Conservation (phyloP, 306 rosid genomes). For the Hippophae rhamnoides region DNA sequence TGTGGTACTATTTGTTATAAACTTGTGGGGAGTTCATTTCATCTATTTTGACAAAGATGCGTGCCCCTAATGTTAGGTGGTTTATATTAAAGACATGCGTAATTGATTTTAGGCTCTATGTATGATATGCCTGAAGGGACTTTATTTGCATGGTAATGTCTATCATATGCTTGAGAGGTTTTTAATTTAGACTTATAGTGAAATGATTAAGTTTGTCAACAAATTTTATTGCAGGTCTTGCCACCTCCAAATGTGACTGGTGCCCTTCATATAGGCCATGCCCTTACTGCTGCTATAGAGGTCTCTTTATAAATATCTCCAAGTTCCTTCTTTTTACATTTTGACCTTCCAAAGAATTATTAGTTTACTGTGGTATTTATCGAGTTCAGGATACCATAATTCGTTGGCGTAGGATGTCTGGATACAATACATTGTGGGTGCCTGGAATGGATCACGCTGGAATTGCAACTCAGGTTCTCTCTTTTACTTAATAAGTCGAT, state of each 20-base stretch:
- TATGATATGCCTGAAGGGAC: no score
- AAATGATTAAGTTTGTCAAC: not conserved
- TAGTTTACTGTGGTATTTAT: slow-evolving; percentile 14
- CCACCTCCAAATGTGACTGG: slow-evolving; percentile 99
- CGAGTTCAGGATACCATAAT: slow-evolving; percentile 77
- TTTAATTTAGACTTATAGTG: not conserved
- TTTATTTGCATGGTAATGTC: no score
- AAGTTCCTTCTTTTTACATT: slow-evolving; percentile 1
- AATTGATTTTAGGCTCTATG: no score
- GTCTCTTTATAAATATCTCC: slow-evolving; percentile 25
- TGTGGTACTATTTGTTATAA: no score
- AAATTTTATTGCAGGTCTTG: slow-evolving; percentile 55
- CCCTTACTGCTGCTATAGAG: slow-evolving; percentile 91
- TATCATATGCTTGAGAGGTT: no score
- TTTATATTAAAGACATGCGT: no score
- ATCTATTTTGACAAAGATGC: no score
- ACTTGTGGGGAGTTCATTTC: no score
- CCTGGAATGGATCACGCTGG: slow-evolving; percentile 99
- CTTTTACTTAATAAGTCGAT: slow-evolving; percentile 3
- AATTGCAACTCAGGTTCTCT: slow-evolving; percentile 87
- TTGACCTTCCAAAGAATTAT: slow-evolving; percentile 1
- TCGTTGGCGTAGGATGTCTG: slow-evolving; percentile 93
- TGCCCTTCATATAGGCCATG: slow-evolving; percentile 94
- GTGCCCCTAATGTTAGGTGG: no score
- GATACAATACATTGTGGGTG: slow-evolving; percentile 90